Base-by-base conservation (phyloP, 1,139 yeast genomes). In the Yamadazyma atlantica region DNA sequence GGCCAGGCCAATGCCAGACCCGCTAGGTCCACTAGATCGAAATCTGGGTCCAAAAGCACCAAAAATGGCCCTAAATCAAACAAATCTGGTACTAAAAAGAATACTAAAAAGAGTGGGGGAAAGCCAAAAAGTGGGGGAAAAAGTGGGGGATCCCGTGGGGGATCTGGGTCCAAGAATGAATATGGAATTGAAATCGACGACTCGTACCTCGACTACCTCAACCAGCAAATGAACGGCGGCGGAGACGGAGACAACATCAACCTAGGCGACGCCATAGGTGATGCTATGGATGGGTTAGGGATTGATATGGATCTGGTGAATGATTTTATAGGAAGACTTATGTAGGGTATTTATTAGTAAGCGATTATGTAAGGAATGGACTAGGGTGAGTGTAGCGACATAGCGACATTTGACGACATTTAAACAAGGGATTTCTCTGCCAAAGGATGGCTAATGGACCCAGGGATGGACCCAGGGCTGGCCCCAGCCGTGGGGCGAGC, bases 171-270 rank as follows among this genome's bases (percentile, higher is more conserved):
- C 3, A 18, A 44, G 32, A 39, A 43, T 31, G 49, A 49, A 4
- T 46, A 48, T 36, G 53, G 53, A 3, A 46, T 49, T 25, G 51
- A 49, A 33, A 32, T 49, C 14, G 53, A 49, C 32, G 49, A 46
- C 8, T 27, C 34, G n/a, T 48, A 43, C 32, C 41, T 49, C 21
- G 44, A 49, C 15, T 48, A 45, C 27, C 41, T 48, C 45, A 46
- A 49, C 26, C 44, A 48, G 3, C 37, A 45, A 11, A 27, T 27
- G 17, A 24, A 23, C 26, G 26, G 26, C 5, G 29, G 29, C n/a
- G 29, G 29, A 12, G n/a, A 23, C 12, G 12, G 26, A 5, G 12
- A 23, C 5, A 23, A 8, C 26, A 23, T n/a, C 12, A 23, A 23
- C 9, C 9, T 4, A 12, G 29, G 29, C n/a, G 29, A 35, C 10